A percentile compares a stretch with the other conserved stretches of the same genome.
These are phyloP conservation scores for Purshia tridentata DNA, from an alignment of 306 rosid species.

Conservation along the genomic window DNA sequence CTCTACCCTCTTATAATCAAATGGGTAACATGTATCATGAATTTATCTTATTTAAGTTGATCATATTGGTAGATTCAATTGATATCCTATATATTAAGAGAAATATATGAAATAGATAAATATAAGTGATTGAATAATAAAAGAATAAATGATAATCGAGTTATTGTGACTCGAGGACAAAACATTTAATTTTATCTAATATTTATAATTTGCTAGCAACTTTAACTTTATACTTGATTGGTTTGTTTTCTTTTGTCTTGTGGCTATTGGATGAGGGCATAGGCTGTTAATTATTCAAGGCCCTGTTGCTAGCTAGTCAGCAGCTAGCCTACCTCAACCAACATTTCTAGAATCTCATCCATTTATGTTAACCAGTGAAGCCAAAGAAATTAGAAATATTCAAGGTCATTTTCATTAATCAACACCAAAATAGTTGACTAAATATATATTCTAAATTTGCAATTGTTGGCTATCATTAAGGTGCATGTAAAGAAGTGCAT, in stretches of 20 bases:
- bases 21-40: no score
- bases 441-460: neutral
- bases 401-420: neutral
- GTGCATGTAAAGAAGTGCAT: neutral
- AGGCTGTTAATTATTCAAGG: neutral
- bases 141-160: no score
- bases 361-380: neutral
- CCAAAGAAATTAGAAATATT: neutral
- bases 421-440: neutral
- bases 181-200: no score
- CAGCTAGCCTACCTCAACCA: constrained; percentile 31
- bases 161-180: no score
- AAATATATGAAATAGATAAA: no score
- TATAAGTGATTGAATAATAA: no score
- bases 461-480: neutral
- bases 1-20: no score
- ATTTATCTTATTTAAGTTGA: no score
- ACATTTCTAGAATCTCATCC: constrained; percentile 17
- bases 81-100: no score
- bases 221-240: no score
- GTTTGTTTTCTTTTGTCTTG: constrained; percentile 6
- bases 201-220: no score
- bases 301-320: neutral
- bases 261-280: constrained; percentile 1
- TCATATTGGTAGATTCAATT: no score